phyloP scores from a whole-genome alignment of 148 eudicot genomes.

The Rhododendron mucronatum region DNA sequence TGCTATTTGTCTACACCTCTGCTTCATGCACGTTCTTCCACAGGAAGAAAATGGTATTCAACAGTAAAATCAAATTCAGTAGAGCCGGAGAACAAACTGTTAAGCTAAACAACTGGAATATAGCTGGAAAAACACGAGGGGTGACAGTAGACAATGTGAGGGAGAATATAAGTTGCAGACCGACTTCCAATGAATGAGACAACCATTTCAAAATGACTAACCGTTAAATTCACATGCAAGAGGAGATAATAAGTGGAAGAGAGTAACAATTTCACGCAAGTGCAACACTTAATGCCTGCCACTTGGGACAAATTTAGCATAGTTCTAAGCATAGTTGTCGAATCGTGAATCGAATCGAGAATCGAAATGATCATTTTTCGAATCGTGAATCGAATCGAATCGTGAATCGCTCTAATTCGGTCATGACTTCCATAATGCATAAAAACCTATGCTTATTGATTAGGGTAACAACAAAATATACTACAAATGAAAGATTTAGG shows the following conservation, averaged over 20 bases:
- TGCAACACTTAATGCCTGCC: not conserved
- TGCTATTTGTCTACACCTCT: not conserved
- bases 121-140: not conserved
- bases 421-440: no score
- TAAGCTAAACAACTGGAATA: not conserved
- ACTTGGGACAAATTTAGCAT: not conserved
- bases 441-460: no score
- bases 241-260: not conserved
- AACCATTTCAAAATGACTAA: no score
- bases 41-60: not conserved
- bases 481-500: no score
- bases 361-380: no score
- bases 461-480: no score
- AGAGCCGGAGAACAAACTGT: not conserved
- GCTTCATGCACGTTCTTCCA: not conserved
- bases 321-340: not conserved
- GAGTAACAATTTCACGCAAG: not conserved
- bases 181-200: no score
- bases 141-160: not conserved
- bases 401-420: no score
- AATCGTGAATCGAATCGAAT: no score
- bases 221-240: not conserved
- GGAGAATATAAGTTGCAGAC: no score
- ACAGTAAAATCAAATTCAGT: not conserved
- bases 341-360: no score